Evolutionary conservation across 2,329 filamentous ascomycete species (phyloP).

Genomic region (Pezicula neosporulosa): DNA sequence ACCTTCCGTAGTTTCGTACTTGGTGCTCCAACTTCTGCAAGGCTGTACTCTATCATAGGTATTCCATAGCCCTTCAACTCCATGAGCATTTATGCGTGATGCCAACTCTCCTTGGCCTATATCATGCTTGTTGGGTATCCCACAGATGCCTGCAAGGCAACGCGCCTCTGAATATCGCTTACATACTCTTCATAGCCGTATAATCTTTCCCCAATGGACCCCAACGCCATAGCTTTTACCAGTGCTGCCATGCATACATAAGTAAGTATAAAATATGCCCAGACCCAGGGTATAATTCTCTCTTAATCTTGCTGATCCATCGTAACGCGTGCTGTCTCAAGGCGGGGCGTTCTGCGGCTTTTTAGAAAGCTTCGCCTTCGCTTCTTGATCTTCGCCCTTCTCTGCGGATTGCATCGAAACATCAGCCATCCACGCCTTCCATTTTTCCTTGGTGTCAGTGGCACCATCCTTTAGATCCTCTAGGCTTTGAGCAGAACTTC

Average conservation of each 20-base stretch:
- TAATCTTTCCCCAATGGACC: neutral
- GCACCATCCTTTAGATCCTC: conserved; percentile 16
- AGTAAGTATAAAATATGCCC: conserved; percentile 13
- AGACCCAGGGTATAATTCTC: neutral
- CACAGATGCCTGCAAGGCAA: neutral
- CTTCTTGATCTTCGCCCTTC: neutral
- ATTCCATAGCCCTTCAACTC: too few relatives aligned
- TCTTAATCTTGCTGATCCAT: neutral
- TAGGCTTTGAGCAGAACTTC: conserved; percentile 27
- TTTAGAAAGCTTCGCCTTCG: neutral
- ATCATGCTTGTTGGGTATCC: neutral
- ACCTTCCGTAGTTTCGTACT: too few relatives aligned
- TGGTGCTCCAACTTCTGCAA: too few relatives aligned
- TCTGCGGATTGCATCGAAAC: conserved; percentile 13
- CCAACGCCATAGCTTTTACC: conserved; percentile 14
- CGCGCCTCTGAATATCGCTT: neutral
- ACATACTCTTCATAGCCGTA: neutral
- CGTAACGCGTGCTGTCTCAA: too few relatives aligned
- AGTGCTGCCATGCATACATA: conserved; percentile 13
- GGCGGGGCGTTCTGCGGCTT: neutral
- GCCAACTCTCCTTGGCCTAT: too few relatives aligned
- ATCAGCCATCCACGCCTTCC: conserved; percentile 28
- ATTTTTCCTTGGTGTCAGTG: conserved; percentile 17
- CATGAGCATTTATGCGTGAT: too few relatives aligned
- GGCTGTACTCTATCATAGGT: too few relatives aligned